Evolutionary conservation across 2,329 filamentous ascomycete genomes (phyloP).

Genomic region (Ilyonectria sp.): DNA sequence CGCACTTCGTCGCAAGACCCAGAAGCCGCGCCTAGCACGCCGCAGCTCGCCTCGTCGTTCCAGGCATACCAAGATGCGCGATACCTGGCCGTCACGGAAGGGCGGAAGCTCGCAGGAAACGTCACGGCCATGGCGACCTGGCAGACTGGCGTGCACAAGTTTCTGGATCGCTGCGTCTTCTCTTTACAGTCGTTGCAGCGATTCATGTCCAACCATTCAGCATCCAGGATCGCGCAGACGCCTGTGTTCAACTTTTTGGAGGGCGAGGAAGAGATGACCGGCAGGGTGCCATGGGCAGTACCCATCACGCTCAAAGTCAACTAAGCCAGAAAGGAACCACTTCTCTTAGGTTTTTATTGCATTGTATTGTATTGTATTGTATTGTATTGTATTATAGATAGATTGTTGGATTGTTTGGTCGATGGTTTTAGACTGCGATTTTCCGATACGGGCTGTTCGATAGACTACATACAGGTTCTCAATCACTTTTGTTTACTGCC

Average conservation of each 20-base stretch:
- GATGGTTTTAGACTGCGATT: too few relatives aligned
- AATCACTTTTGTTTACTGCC: too few relatives aligned
- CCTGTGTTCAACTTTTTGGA: slow-evolving; percentile 28
- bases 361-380: background rate
- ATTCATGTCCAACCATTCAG: slow-evolving; percentile 13
- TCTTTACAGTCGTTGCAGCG: slow-evolving; percentile 27
- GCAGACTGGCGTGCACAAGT: slow-evolving; percentile 33
- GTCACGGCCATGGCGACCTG: slow-evolving; percentile 36
- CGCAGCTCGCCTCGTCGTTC: slow-evolving; percentile 28
- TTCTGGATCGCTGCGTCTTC: slow-evolving; percentile 36
- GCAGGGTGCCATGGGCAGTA: slow-evolving; percentile 7
- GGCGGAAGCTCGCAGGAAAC: slow-evolving; percentile 14
- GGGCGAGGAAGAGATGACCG: background rate
- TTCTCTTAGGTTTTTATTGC: background rate
- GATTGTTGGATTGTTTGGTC: too few relatives aligned
- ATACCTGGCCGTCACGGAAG: slow-evolving; percentile 26
- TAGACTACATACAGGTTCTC: background rate
- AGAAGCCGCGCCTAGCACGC: background rate
- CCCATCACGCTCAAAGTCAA: background rate
- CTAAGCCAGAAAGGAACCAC: background rate
- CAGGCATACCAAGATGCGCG: slow-evolving; percentile 32
- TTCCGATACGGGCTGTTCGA: too few relatives aligned
- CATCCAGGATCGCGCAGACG: slow-evolving; percentile 21
- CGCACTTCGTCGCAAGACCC: background rate
- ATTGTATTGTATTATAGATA: background rate